These are phyloP conservation scores for Oryza rufipogon DNA, from an alignment of 176 grass and related monocot genomes.

Conservation along the genomic window DNA sequence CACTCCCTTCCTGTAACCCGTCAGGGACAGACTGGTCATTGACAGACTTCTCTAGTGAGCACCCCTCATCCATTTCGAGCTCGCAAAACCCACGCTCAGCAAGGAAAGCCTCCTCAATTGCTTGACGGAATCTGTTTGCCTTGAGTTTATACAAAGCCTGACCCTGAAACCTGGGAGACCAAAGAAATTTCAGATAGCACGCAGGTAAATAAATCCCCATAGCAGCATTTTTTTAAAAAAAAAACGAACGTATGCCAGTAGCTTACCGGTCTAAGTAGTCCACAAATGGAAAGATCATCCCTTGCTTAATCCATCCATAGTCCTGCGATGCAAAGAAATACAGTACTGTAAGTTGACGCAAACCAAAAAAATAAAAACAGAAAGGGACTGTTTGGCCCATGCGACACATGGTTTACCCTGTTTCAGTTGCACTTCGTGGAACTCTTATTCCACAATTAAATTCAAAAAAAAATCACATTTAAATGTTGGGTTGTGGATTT, in stretches of 20 bases:
- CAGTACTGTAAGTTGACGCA: neutral
- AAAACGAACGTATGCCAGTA: neutral
- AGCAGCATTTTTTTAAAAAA: neutral
- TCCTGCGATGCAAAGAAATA: conserved; percentile 57
- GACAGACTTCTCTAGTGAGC: conserved; percentile 43
- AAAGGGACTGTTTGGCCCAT: neutral
- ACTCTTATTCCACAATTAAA: neutral
- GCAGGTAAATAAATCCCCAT: neutral
- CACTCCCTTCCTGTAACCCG: conserved; percentile 51
- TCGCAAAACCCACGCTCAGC: conserved; percentile 72
- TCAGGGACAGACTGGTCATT: conserved; percentile 43
- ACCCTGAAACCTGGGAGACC: conserved; percentile 70
- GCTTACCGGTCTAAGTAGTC: conserved; percentile 72
- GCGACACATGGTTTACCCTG: neutral
- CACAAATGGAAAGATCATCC: conserved; percentile 83
- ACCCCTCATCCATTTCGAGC: conserved; percentile 38
- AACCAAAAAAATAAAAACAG: neutral
- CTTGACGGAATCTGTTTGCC: conserved; percentile 62
- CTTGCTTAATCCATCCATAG: conserved; percentile 90
- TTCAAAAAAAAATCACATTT: too few species aligned
- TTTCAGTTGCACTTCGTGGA: neutral
- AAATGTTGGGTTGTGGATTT: neutral
- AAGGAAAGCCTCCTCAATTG: conserved; percentile 93
- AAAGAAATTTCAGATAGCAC: conserved; percentile 26
- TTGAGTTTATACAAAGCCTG: conserved; percentile 69